phyloP scores from a whole-genome alignment of 495 filamentous ascomycete genomes.

The Aspergillus nidulans region DNA sequence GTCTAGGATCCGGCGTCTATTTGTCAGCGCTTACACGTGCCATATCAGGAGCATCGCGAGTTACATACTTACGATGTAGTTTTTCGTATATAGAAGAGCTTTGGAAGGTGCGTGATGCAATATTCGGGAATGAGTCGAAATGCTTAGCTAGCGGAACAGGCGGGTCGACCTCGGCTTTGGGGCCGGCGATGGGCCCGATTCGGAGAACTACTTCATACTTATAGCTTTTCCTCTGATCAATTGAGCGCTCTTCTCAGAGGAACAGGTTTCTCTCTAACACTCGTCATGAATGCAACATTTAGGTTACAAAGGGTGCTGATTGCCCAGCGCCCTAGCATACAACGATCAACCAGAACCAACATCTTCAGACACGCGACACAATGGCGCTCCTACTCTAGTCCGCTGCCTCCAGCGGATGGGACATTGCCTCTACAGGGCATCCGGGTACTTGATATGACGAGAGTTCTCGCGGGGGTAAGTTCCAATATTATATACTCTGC shows the following conservation, averaged over 20 bases:
- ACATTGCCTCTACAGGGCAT: slow-evolving; percentile 75
- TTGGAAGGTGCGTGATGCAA: background rate
- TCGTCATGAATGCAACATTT: slow-evolving; percentile 24
- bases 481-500: background rate
- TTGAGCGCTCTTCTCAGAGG: slow-evolving; percentile 1
- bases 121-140: background rate
- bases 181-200: slow-evolving; percentile 15
- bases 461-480: slow-evolving; percentile 90
- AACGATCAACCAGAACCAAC: slow-evolving; percentile 12
- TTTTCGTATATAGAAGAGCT: background rate
- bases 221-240: slow-evolving; percentile 10
- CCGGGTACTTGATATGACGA: slow-evolving; percentile 90
- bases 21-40: background rate
- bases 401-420: slow-evolving; percentile 18
- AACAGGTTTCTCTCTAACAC: background rate
- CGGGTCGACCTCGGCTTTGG: slow-evolving; percentile 32
- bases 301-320: slow-evolving; percentile 21
- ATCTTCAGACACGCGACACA: slow-evolving; percentile 21
- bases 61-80: background rate
- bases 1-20: background rate
- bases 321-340: slow-evolving; percentile 23
- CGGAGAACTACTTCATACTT: background rate
- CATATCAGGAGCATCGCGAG: background rate
- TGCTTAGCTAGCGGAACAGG: slow-evolving; percentile 10
- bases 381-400: slow-evolving; percentile 35